phyloP scores from a whole-genome alignment of 2,329 filamentous ascomycete genomes.

The Xylaria sp. region DNA sequence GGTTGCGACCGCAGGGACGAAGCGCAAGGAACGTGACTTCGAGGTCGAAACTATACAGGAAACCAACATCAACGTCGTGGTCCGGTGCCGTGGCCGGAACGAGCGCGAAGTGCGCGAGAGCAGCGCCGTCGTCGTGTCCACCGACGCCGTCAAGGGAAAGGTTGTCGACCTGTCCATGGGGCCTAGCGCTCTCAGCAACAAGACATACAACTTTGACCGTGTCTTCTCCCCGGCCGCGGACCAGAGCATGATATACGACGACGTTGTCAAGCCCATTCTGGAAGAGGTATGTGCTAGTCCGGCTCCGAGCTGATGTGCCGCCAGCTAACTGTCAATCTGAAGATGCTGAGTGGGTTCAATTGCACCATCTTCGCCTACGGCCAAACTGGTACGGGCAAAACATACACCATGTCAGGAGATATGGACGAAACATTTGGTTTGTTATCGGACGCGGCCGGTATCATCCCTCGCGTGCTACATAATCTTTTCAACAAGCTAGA shows the following conservation, averaged over 20 bases:
- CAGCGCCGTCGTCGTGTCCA: conserved; percentile 89
- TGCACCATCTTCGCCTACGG: conserved; percentile 99
- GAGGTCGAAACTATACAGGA: conserved; percentile 78
- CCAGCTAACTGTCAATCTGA: conserved; percentile 36
- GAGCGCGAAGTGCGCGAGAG: conserved; percentile 94
- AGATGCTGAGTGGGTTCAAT: conserved; percentile 96
- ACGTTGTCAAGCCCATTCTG: conserved; percentile 91
- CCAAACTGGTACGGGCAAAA: conserved; percentile 97
- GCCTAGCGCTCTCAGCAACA: conserved; percentile 90
- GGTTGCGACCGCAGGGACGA: conserved; percentile 68
- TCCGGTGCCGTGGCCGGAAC: conserved; percentile 91
- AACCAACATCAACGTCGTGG: conserved; percentile 98
- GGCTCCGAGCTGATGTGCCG: neutral
- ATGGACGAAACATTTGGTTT: conserved; percentile 89
- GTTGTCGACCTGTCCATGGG: conserved; percentile 91
- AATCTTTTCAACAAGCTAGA: conserved; percentile 88
- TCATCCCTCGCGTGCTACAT: conserved; percentile 91
- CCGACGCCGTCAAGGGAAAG: conserved; percentile 88
- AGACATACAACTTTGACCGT: conserved; percentile 95
- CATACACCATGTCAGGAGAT: conserved; percentile 99
- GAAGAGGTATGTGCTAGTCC: conserved; percentile 75
- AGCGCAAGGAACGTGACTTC: conserved; percentile 89
- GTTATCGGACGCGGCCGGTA: conserved; percentile 90
- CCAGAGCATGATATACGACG: conserved; percentile 93
- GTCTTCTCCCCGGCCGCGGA: conserved; percentile 96